A percentile compares a stretch with the other conserved stretches of the same genome.
phyloP scores from a whole-genome alignment of 2,329 filamentous ascomycete genomes.

The Westerdykella ornata region DNA sequence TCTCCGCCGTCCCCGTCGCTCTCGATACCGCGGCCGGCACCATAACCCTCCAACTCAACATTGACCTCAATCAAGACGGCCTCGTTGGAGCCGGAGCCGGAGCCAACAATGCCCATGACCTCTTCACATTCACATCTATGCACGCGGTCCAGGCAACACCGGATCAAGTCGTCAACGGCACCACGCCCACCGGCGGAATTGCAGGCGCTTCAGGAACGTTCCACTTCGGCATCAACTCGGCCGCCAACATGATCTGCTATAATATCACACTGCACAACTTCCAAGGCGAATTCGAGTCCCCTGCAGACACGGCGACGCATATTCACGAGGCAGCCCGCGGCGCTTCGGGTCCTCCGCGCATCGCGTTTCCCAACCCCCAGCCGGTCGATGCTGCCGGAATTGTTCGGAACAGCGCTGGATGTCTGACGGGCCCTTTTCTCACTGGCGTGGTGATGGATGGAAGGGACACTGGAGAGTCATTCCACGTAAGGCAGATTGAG shows the following conservation, averaged over 20 bases:
- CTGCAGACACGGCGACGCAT: constrained; percentile 50
- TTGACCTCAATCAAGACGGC: constrained; percentile 14
- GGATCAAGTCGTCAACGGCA: constrained; percentile 46
- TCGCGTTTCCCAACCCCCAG: constrained; percentile 24
- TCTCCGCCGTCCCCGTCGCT: constrained; percentile 8
- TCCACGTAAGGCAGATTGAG: constrained; percentile 48
- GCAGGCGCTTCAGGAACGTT: constrained; percentile 44
- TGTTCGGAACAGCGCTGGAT: constrained; percentile 19
- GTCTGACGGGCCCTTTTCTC: constrained; percentile 20
- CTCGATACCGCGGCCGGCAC: constrained; percentile 12
- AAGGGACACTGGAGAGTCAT: constrained; percentile 44
- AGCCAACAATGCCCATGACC: constrained; percentile 3
- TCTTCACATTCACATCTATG: constrained; percentile 45
- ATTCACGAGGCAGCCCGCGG: constrained; percentile 48
- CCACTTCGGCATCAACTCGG: constrained; percentile 49
- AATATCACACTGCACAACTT: constrained; percentile 49
- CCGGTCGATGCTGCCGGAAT: constrained; percentile 7
- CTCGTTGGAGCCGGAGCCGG: constrained; percentile 4
- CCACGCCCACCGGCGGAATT: constrained; percentile 40
- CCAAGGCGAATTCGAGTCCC: constrained; percentile 47
- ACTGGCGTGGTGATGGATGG: constrained; percentile 38
- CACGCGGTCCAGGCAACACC: constrained; percentile 45
- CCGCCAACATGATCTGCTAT: constrained; percentile 40
- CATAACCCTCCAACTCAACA: constrained; percentile 13
- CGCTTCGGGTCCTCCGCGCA: constrained; percentile 45